phyloP scores from a whole-genome alignment of 2,329 filamentous ascomycete genomes.

The Gliomastix tumulicola region DNA sequence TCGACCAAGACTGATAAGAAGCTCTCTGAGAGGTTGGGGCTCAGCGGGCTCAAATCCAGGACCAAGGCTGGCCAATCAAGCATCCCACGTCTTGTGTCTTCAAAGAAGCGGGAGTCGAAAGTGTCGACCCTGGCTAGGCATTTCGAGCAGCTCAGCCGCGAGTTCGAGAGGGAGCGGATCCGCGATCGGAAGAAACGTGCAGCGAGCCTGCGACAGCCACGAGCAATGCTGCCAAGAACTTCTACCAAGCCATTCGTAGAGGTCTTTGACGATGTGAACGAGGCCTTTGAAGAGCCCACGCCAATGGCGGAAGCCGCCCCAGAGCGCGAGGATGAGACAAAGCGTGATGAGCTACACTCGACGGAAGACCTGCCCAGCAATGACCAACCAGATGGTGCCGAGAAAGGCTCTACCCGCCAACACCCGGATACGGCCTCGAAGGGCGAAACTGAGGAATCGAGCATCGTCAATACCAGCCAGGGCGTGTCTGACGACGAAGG shows the following conservation, averaged over 20 bases:
- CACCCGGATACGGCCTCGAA: conserved; percentile 13
- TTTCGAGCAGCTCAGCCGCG: conserved; percentile 92
- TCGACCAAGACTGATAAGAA: conserved; percentile 73
- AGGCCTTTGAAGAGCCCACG: conserved; percentile 74
- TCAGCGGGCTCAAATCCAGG: conserved; percentile 56
- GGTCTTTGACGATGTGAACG: conserved; percentile 88
- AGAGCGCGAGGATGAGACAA: conserved; percentile 8
- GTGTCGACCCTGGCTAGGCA: conserved; percentile 92
- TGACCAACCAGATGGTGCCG: not conserved
- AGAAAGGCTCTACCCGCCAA: conserved; percentile 10
- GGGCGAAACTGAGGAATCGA: conserved; percentile 18
- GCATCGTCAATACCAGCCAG: conserved; percentile 27
- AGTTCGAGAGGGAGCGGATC: conserved; percentile 91
- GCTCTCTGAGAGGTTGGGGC: conserved; percentile 63
- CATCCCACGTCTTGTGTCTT: conserved; percentile 80
- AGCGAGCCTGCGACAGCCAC: conserved; percentile 64
- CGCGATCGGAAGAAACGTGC: conserved; percentile 77
- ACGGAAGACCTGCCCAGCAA: not conserved
- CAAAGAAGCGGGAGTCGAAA: conserved; percentile 66
- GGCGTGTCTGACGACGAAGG: conserved; percentile 65
- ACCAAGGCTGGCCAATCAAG: conserved; percentile 59
- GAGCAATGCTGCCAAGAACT: conserved; percentile 76
- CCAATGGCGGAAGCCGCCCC: conserved; percentile 15
- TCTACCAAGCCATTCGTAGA: conserved; percentile 95
- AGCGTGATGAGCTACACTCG: conserved; percentile 10